These are phyloP conservation scores for Fragaria nilgerrensis DNA, from an alignment of 306 rosid species.

Conservation along the genomic window DNA sequence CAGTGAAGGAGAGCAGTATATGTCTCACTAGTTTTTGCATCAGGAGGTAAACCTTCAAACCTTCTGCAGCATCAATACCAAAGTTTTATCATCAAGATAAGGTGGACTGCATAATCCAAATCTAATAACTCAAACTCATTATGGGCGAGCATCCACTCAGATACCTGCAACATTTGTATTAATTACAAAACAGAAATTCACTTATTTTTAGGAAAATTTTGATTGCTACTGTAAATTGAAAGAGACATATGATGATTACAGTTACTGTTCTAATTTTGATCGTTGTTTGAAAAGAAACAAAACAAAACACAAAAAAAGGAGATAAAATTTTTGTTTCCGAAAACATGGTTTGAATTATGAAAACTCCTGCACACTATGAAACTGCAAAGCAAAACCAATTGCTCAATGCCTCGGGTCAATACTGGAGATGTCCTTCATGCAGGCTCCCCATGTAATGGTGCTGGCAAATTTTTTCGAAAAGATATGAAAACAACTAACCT, in stretches of 20 bases:
- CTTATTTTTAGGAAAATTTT: neutral
- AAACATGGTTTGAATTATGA: neutral
- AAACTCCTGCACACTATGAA: neutral
- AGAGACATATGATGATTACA: neutral
- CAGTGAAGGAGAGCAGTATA: slow-evolving; percentile 91
- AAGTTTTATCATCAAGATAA: slow-evolving; percentile 84
- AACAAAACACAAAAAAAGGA: neutral
- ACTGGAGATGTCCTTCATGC: neutral
- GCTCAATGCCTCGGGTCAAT: neutral
- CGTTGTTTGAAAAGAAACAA: neutral
- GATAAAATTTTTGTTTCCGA: neutral
- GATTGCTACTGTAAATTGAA: neutral
- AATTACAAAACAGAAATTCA: slow-evolving; percentile 18
- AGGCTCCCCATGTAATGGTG: neutral
- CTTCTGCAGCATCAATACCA: slow-evolving; percentile 87
- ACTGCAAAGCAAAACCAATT: neutral
- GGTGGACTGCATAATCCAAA: slow-evolving; percentile 74
- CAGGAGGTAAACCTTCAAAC: slow-evolving; percentile 71
- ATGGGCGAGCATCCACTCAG: slow-evolving; percentile 84
- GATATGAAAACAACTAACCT: neutral
- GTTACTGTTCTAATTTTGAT: neutral
- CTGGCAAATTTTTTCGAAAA: neutral
- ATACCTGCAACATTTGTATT: slow-evolving; percentile 55
- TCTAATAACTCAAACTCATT: slow-evolving; percentile 56
- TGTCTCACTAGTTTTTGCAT: slow-evolving; percentile 67